These are phyloP conservation scores for Miscanthus lutarioriparius DNA, from an alignment of 176 grass and related monocot genomes.

Conservation along the genomic window DNA sequence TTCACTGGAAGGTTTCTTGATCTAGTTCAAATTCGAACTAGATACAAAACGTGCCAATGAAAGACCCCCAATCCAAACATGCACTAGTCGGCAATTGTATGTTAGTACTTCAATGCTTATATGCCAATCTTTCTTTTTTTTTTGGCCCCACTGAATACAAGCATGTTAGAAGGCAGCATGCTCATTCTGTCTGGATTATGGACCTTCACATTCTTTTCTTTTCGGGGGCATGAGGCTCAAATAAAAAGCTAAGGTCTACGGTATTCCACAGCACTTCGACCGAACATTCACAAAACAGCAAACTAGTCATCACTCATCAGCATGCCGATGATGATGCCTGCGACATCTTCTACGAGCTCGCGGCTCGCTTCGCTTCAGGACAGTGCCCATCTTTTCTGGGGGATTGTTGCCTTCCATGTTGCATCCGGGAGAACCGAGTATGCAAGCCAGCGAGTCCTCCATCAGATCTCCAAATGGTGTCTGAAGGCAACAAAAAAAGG, in stretches of 20 bases:
- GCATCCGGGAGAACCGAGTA: conserved; percentile 53
- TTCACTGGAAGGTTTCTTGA: conserved; percentile 24
- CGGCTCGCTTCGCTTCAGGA: conserved; percentile 39
- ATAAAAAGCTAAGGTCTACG: neutral
- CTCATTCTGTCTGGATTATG: neutral
- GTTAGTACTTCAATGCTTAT: too few species aligned
- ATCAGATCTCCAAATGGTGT: conserved; percentile 46
- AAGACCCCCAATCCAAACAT: conserved; percentile 10
- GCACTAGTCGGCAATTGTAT: neutral
- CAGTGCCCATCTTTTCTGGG: conserved; percentile 10
- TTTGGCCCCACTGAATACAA: too few species aligned
- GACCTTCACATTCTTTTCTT: too few species aligned
- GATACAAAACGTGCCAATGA: conserved; percentile 6
- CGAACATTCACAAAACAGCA: neutral
- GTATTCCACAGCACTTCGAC: neutral
- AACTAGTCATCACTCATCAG: conserved; percentile 24
- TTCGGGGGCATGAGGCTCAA: neutral
- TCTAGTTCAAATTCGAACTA: neutral
- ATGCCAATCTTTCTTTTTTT: too few species aligned
- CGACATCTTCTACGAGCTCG: conserved; percentile 40
- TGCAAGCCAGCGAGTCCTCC: conserved; percentile 63
- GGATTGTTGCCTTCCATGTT: conserved; percentile 37
- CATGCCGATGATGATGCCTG: conserved; percentile 11
- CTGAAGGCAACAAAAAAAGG: conserved; percentile 24
- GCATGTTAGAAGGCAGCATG: conserved; percentile 7